phyloP scores from a whole-genome alignment of 176 grass and related monocot species.

The Luzula sylvatica region DNA sequence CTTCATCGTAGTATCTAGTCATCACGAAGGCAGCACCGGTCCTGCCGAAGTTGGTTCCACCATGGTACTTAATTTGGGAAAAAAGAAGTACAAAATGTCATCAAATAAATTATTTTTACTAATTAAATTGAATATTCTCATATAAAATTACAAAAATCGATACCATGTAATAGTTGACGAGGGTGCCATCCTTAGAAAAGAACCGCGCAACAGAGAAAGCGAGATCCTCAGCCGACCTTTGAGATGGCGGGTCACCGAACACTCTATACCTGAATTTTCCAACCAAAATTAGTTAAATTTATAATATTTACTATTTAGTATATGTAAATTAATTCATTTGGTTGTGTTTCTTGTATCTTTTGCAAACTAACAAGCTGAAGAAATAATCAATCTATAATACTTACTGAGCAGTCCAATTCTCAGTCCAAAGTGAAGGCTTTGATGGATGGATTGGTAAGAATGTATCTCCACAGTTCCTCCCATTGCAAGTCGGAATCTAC shows the following conservation, averaged over 20 bases:
- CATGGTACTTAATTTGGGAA: conserved; percentile 50
- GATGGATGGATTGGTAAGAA: conserved; percentile 38
- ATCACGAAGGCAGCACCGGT: conserved; percentile 51
- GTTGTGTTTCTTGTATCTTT: no score
- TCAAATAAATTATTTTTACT: not conserved
- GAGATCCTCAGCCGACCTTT: conserved; percentile 62
- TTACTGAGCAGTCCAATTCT: conserved; percentile 92
- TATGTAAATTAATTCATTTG: not conserved
- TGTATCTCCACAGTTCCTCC: conserved; percentile 60
- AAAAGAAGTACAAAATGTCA: conserved; percentile 5
- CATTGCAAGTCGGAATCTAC: conserved; percentile 68
- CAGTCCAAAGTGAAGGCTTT: conserved; percentile 53
- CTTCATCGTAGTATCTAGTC: conserved; percentile 86
- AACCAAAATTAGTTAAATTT: no score
- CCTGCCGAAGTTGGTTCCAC: conserved; percentile 86
- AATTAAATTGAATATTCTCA: conserved; percentile 7
- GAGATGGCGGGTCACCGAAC: conserved; percentile 78
- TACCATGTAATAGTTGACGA: conserved; percentile 98
- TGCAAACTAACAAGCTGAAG: not conserved
- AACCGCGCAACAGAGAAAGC: conserved; percentile 70
- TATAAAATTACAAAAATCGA: not conserved
- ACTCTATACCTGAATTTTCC: conserved; percentile 56
- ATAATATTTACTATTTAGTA: not conserved
- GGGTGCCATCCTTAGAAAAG: conserved; percentile 70
- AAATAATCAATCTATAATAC: not conserved